phyloP scores from a whole-genome alignment of 371 early-diverging fungal genomes.

The Haplosporangium sp. region DNA sequence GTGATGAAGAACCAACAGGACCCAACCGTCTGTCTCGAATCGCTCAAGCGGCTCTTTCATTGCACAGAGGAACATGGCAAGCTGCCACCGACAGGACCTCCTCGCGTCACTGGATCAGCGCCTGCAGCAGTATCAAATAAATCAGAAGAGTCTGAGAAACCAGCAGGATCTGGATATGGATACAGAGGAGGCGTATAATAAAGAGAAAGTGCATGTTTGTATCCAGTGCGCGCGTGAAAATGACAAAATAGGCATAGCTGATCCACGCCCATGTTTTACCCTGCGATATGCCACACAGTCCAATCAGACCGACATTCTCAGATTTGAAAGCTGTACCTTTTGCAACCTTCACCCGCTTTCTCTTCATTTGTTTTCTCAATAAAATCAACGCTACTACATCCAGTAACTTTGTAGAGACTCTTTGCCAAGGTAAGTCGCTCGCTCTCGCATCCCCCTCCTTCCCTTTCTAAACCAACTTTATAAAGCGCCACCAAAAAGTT shows the following conservation, averaged over 20 bases:
- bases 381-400: no score
- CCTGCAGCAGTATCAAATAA: not conserved
- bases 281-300: no score
- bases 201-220: not conserved
- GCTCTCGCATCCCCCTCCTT: no score
- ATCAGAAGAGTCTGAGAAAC: constrained; percentile 7
- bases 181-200: constrained; percentile 41
- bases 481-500: no score
- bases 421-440: no score
- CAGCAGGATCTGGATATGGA: constrained; percentile 37
- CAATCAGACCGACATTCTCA: no score
- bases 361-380: no score
- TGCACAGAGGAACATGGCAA: constrained; percentile 71
- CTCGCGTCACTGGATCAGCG: constrained; percentile 17
- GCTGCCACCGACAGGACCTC: constrained; percentile 52
- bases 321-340: no score
- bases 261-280: not conserved
- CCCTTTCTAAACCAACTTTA: no score
- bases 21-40: constrained; percentile 72
- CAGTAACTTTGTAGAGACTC: no score
- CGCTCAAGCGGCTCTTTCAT: constrained; percentile 68
- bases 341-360: no score
- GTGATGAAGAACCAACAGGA: constrained; percentile 70
- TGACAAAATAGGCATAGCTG: not conserved
- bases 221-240: not conserved